These are phyloP conservation scores for Penicillium bialowiezense DNA, from an alignment of 495 filamentous ascomycete genomes.

Conservation along the genomic window DNA sequence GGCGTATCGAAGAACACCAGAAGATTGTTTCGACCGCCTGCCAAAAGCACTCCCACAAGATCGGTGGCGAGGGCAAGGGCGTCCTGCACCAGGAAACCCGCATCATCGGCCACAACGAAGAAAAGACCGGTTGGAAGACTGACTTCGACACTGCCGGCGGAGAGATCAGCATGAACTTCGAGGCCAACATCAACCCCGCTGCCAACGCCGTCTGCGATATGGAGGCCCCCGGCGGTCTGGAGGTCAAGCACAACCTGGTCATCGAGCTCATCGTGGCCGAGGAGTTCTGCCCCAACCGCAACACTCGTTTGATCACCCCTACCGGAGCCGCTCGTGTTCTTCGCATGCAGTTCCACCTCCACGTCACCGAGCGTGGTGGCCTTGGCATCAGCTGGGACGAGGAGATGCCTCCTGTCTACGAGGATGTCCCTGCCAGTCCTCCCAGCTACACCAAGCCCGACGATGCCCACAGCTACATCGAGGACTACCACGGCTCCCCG, in stretches of 20 bases:
- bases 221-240: constrained; percentile 72
- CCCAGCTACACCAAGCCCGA: constrained; percentile 65
- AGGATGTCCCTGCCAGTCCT: constrained; percentile 86
- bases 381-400: constrained; percentile 97
- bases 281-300: constrained; percentile 75
- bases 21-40: constrained; percentile 81
- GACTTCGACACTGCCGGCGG: constrained; percentile 73
- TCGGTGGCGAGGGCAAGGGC: constrained; percentile 72
- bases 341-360: constrained; percentile 83
- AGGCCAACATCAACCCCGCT: constrained; percentile 61
- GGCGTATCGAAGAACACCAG: constrained; percentile 86
- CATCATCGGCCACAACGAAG: constrained; percentile 68
- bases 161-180: constrained; percentile 79
- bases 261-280: constrained; percentile 93
- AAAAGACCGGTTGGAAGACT: constrained; percentile 93
- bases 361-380: constrained; percentile 78
- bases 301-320: constrained; percentile 69
- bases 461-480: constrained; percentile 35
- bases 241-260: constrained; percentile 78
- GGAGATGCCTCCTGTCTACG: constrained; percentile 90
- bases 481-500: constrained; percentile 45
- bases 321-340: constrained; percentile 90
- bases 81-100: constrained; percentile 73
- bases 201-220: constrained; percentile 73
- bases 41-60: constrained; percentile 68